Evolutionary conservation across 495 filamentous ascomycete genomes (phyloP), one percentile per base, ranked within the genome.

Genomic region (Talaromyces liani): DNA sequence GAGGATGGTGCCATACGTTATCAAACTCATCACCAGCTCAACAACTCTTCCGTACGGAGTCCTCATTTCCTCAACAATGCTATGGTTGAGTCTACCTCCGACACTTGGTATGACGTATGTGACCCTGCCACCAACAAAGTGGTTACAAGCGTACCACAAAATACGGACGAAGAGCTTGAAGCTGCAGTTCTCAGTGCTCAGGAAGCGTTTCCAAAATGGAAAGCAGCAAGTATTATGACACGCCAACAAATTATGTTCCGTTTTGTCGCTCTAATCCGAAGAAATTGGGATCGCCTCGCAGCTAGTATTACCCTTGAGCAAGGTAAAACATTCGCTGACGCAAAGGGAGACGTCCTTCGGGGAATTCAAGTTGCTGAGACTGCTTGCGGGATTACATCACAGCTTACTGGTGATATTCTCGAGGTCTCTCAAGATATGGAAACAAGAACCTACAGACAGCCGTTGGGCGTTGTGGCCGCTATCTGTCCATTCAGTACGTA

Each of bases 111-210:
- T 72, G 93, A 97, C 63, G 81, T 98, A 41, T 80, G 91, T 75
- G 94, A 98, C 71, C 94, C 94, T 4, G 94, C 94, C 58, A 98
- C 94, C 64, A 97, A 97, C 82, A 93, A 97, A 71, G 84, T 95
- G 53, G 89, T 95, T 39, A 95, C 91, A 2, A 86, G 91, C n/a
- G 91, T 95, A 33, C 91, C 91, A 16, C 90, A 94, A 73, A 89
- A 84, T 68, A 93, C 91, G 1, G 80, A 89, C 65, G 87, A 76
- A 59, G 91, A 95, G 74, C 82, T 95, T 57, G 77, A 82, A 65
- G 89, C 90, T 24, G 91, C 88, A 24, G 89, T 93, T 27, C 85
- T 84, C 58, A 88, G 86, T 66, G 91, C 91, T 10, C 70, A 89
- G 76, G 86, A 85, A 74, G 91, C 91, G 0, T 95, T 92, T 70